These are phyloP conservation scores for Senna tora DNA, from an alignment of 306 rosid genomes.

Conservation along the genomic window DNA sequence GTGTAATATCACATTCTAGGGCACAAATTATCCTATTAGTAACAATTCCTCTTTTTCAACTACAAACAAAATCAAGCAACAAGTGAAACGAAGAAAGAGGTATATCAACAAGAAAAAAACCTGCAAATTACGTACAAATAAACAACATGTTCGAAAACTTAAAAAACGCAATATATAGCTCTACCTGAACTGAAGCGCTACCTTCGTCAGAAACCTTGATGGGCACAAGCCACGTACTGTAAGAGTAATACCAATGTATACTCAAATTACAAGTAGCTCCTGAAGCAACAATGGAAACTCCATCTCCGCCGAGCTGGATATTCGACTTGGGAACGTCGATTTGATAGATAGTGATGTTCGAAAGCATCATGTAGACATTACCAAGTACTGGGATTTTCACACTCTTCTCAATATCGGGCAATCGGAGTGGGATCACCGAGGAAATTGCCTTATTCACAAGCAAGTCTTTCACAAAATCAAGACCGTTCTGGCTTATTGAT, in stretches of 20 bases:
- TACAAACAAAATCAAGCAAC: constrained; percentile 26
- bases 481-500: constrained; percentile 69
- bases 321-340: constrained; percentile 63
- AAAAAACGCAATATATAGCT: constrained; percentile 5
- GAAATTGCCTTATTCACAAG: constrained; percentile 65
- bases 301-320: constrained; percentile 63
- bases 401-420: constrained; percentile 62
- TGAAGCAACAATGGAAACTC: constrained; percentile 64
- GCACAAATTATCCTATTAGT: constrained; percentile 22
- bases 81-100: constrained; percentile 17
- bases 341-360: constrained; percentile 63
- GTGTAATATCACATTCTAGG: constrained; percentile 2
- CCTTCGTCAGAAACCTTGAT: constrained; percentile 69
- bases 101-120: constrained; percentile 28
- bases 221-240: constrained; percentile 75
- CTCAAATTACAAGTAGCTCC: constrained; percentile 74
- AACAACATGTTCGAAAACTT: background rate
- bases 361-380: constrained; percentile 55
- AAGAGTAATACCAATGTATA: constrained; percentile 79
- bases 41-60: constrained; percentile 22
- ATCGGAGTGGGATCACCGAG: constrained; percentile 63
- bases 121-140: background rate
- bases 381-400: constrained; percentile 73
- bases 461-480: constrained; percentile 74
- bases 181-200: constrained; percentile 76